Conservation (phyloP, 768 basidiomycete genomes). For the Naematelia aurantialba region DNA sequence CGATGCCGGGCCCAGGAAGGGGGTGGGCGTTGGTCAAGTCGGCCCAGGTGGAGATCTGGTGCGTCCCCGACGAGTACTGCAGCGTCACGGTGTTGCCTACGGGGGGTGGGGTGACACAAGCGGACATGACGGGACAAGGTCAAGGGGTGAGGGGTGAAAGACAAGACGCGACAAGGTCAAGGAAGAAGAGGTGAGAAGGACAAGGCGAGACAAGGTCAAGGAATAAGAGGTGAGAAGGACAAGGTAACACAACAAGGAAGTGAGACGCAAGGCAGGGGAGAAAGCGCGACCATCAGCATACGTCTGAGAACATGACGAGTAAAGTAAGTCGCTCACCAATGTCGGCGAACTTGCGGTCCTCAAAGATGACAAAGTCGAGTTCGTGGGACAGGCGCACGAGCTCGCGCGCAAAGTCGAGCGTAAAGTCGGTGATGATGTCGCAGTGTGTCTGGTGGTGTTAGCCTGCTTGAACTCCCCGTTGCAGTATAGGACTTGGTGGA, state of each 20-base stretch:
- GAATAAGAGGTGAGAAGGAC: constrained; percentile 1
- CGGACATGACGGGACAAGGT: neutral
- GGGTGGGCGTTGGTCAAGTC: constrained; percentile 97
- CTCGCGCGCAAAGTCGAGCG: constrained; percentile 63
- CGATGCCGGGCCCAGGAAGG: constrained; percentile 90
- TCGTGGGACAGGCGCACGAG: constrained; percentile 68
- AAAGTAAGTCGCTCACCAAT: constrained; percentile 68
- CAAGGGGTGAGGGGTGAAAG: neutral
- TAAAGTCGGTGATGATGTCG: constrained; percentile 91
- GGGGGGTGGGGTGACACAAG: neutral
- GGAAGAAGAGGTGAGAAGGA: constrained; percentile 8
- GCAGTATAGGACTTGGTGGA: no score
- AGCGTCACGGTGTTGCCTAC: constrained; percentile 91
- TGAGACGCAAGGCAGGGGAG: no score
- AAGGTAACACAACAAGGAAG: neutral
- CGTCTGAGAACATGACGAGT: neutral
- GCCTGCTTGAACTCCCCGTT: no score
- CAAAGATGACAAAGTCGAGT: constrained; percentile 93
- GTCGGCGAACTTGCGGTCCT: constrained; percentile 98
- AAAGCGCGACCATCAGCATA: no score
- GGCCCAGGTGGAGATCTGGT: constrained; percentile 92
- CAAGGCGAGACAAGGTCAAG: neutral
- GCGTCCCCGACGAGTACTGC: constrained; percentile 88
- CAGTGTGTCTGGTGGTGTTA: constrained; percentile 73
- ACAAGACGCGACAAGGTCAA: neutral